A percentile compares a stretch with the other conserved stretches of the same genome.
Evolutionary conservation across 2,329 filamentous ascomycete genomes (phyloP).

Genomic region (Clonostachys solani): DNA sequence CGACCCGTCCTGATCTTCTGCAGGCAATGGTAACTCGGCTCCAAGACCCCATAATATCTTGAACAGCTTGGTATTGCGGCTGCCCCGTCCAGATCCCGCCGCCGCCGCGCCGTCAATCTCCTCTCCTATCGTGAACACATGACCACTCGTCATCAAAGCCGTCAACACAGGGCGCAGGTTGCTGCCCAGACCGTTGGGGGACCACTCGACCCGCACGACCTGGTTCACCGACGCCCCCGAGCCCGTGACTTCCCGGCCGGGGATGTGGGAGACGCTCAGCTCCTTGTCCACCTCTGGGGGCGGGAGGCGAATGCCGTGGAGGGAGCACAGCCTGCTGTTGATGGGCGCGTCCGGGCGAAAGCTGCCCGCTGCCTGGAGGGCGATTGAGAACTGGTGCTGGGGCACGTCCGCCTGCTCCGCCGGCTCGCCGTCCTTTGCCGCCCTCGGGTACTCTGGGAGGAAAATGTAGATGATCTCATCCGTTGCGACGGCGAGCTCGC

Average conservation of each 20-base stretch:
- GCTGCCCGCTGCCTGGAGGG: slow-evolving; percentile 22
- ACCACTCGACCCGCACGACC: slow-evolving; percentile 50
- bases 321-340: slow-evolving; percentile 38
- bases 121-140: slow-evolving; percentile 48
- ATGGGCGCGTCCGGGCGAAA: slow-evolving; percentile 34
- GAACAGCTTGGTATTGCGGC: slow-evolving; percentile 43
- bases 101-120: slow-evolving; percentile 18
- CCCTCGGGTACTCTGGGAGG: slow-evolving; percentile 35
- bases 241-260: slow-evolving; percentile 27
- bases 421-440: neutral
- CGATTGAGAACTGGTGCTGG: slow-evolving; percentile 24
- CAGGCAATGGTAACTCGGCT: slow-evolving; percentile 43
- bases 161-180: slow-evolving; percentile 48
- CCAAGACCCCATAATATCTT: slow-evolving; percentile 52
- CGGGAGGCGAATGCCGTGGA: slow-evolving; percentile 26
- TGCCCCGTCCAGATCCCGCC: slow-evolving; percentile 21
- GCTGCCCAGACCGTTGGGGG: slow-evolving; percentile 51
- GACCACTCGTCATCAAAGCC: slow-evolving; percentile 44
- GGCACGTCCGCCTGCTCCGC: slow-evolving; percentile 17
- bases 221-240: slow-evolving; percentile 49
- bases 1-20: slow-evolving; percentile 21
- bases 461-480: slow-evolving; percentile 50
- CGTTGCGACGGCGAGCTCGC: slow-evolving; percentile 51
- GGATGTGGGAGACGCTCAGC: neutral
- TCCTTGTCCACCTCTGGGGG: slow-evolving; percentile 1